phyloP scores from a whole-genome alignment of 257 asterid genomes.

The Paraleonurus japonicus region DNA sequence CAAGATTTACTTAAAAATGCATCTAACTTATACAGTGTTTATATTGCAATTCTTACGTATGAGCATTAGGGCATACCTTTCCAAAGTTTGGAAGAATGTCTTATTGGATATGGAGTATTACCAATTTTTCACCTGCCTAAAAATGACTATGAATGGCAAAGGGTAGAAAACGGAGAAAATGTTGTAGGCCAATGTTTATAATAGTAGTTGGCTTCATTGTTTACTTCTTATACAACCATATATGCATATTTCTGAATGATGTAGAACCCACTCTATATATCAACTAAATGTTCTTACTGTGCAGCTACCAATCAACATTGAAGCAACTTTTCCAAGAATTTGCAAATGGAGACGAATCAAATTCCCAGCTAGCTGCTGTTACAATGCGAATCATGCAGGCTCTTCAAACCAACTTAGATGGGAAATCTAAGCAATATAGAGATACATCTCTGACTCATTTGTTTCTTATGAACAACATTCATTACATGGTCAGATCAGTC shows the following conservation, averaged over 20 bases:
- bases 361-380: constrained; percentile 90
- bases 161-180: neutral
- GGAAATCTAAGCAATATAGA: constrained; percentile 94
- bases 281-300: neutral
- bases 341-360: constrained; percentile 63
- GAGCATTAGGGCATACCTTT: neutral
- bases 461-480: constrained; percentile 97
- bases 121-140: neutral
- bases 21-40: neutral
- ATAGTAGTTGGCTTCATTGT: too few relatives aligned
- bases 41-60: neutral
- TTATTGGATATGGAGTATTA: neutral
- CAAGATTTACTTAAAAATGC: neutral
- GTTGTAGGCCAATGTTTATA: neutral
- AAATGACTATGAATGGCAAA: neutral
- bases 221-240: too few relatives aligned
- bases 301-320: constrained; percentile 92
- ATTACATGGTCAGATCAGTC: constrained; percentile 99
- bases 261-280: neutral
- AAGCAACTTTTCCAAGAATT: constrained; percentile 95
- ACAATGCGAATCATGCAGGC: constrained; percentile 99
- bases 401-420: constrained; percentile 95
- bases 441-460: constrained; percentile 81
- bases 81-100: neutral
- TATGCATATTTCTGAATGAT: neutral